Evolutionary conservation across 2,329 filamentous ascomycete species (phyloP).

Genomic region (Aspergillus cejpii): DNA sequence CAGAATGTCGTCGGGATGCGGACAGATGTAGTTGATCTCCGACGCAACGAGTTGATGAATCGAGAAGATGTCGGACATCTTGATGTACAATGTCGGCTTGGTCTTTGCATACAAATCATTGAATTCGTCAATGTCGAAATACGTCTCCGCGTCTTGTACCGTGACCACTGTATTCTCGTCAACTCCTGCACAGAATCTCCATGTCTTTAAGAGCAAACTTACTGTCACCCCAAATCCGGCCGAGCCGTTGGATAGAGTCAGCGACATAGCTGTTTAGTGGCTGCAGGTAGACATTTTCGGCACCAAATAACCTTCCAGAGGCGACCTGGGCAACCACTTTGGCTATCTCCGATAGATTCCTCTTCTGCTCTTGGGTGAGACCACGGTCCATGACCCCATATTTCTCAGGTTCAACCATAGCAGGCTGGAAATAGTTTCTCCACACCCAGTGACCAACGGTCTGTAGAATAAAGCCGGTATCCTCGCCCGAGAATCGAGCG

Average conservation of each 20-base stretch:
- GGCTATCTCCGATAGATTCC: conserved; percentile 81
- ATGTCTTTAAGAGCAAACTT: conserved; percentile 27
- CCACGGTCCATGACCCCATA: conserved; percentile 87
- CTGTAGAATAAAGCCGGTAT: conserved; percentile 70
- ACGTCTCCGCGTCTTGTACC: conserved; percentile 77
- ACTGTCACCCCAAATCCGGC: conserved; percentile 64
- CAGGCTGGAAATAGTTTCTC: conserved; percentile 88
- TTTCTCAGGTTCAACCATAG: conserved; percentile 81
- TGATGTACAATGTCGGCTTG: conserved; percentile 98
- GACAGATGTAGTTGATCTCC: conserved; percentile 71
- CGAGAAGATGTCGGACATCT: conserved; percentile 94
- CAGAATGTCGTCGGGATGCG: conserved; percentile 74
- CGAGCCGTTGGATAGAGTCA: conserved; percentile 74
- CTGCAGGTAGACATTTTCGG: conserved; percentile 91
- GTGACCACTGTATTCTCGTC: conserved; percentile 57
- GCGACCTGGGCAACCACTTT: conserved; percentile 88
- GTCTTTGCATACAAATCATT: conserved; percentile 95
- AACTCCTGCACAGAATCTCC: conserved; percentile 18
- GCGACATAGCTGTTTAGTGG: conserved; percentile 86
- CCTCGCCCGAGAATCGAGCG: conserved; percentile 70
- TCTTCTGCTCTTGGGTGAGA: conserved; percentile 83
- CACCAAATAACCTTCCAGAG: conserved; percentile 81
- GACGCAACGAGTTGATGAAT: conserved; percentile 82
- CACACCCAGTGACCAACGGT: conserved; percentile 87
- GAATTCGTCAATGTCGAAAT: conserved; percentile 98